Percentiles rank a stretch among this genome's conserved stretches.
These are phyloP conservation scores for Cryphonectria nitschkei DNA, from an alignment of 2,329 filamentous ascomycete genomes.

Conservation along the genomic window DNA sequence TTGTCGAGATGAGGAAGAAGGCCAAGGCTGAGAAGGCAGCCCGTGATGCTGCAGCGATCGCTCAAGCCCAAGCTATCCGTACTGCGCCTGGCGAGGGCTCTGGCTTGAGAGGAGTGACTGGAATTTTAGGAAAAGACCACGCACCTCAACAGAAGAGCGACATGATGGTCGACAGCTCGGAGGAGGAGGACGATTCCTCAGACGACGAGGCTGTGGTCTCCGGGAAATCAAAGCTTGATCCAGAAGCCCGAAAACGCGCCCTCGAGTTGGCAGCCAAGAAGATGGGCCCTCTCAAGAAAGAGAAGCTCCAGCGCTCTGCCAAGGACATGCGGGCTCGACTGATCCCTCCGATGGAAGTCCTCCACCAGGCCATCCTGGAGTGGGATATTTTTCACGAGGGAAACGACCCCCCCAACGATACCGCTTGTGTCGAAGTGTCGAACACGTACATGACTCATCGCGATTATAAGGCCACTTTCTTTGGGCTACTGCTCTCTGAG, in stretches of 20 bases:
- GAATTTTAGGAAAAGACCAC: slow-evolving; percentile 79
- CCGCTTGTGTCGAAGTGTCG: slow-evolving; percentile 75
- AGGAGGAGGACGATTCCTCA: slow-evolving; percentile 69
- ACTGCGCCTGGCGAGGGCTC: slow-evolving; percentile 71
- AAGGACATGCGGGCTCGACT: slow-evolving; percentile 95
- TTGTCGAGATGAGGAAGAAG: slow-evolving; percentile 74
- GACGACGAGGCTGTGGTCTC: slow-evolving; percentile 54
- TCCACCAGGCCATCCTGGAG: slow-evolving; percentile 84
- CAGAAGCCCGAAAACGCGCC: slow-evolving; percentile 28
- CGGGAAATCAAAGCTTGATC: slow-evolving; percentile 45
- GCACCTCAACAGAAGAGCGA: slow-evolving; percentile 76
- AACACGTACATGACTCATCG: slow-evolving; percentile 75
- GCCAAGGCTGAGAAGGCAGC: slow-evolving; percentile 76
- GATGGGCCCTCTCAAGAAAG: slow-evolving; percentile 80
- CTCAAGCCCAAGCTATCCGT: slow-evolving; percentile 66
- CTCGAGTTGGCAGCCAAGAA: slow-evolving; percentile 56
- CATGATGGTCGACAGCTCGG: slow-evolving; percentile 84
- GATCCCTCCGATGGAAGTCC: slow-evolving; percentile 80
- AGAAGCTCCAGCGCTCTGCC: slow-evolving; percentile 76
- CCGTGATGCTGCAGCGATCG: slow-evolving; percentile 72
- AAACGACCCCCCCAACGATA: slow-evolving; percentile 79
- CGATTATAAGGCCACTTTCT: slow-evolving; percentile 87
- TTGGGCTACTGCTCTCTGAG: slow-evolving; percentile 87
- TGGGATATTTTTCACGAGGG: slow-evolving; percentile 96
- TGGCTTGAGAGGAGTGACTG: slow-evolving; percentile 69